Percentiles rank a stretch among this genome's conserved stretches.
Conservation (phyloP, 2,329 filamentous ascomycete species). For the Mariannaea elegans region DNA sequence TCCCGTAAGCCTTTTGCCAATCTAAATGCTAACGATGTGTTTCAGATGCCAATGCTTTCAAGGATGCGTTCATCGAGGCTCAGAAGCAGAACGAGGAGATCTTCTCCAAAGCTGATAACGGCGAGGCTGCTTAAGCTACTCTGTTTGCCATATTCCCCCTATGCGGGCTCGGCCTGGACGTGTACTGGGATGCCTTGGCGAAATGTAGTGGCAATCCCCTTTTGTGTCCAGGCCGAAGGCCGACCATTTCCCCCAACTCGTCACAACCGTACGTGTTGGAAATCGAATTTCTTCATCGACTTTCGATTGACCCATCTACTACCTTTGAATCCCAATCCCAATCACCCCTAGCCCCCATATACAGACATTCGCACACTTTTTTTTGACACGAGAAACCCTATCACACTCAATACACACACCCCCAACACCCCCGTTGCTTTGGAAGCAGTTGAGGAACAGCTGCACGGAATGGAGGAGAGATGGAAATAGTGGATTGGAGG, state of each 20-base stretch:
- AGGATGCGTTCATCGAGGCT: conserved; percentile 96
- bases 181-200: conserved; percentile 2
- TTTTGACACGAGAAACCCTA: conserved; percentile 5
- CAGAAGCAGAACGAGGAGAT: conserved; percentile 95
- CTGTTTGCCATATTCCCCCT: conserved; percentile 15
- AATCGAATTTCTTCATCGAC: conserved; percentile 14
- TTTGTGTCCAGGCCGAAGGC: conserved; percentile 7
- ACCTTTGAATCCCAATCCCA: conserved; percentile 20
- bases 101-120: conserved; percentile 63
- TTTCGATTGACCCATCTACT: conserved; percentile 18
- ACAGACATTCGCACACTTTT: conserved; percentile 25
- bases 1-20: background rate
- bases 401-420: background rate
- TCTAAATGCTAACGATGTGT: conserved; percentile 38
- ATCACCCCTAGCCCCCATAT: conserved; percentile 15
- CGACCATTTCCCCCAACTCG: conserved; percentile 29
- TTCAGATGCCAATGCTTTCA: conserved; percentile 95
- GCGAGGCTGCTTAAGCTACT: conserved; percentile 32
- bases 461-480: conserved; percentile 31
- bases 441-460: conserved; percentile 24
- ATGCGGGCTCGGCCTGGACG: conserved; percentile 24
- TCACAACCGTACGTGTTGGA: conserved; percentile 33
- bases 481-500: conserved; percentile 33
- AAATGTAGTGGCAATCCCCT: conserved; percentile 19
- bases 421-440: conserved; percentile 20